Percentiles rank a stretch among this genome's conserved stretches.
These are phyloP conservation scores for Areca catechu DNA, from an alignment of 176 grass and related monocot genomes.

Conservation along the genomic window DNA sequence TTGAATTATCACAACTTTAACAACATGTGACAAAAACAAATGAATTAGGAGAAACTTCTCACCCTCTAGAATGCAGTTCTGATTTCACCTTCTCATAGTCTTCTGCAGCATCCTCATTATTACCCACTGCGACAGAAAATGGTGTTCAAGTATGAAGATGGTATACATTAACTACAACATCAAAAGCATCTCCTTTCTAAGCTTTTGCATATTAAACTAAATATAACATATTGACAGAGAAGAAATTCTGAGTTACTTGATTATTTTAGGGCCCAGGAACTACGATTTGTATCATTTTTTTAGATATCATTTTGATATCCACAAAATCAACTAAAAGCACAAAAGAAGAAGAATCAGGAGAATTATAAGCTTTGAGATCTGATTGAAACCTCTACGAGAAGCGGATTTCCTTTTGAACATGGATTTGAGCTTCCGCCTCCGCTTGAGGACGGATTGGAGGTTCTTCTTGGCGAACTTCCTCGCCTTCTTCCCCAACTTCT, in stretches of 20 bases:
- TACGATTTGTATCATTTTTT: no score
- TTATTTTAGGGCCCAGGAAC: no score
- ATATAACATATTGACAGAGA: no score
- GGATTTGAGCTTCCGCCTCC: conserved; percentile 61
- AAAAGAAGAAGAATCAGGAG: no score
- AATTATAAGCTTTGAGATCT: neutral
- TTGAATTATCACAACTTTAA: no score
- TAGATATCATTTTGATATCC: no score
- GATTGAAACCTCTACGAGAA: conserved; percentile 37
- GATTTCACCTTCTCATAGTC: conserved; percentile 2
- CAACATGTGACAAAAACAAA: no score
- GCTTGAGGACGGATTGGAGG: conserved; percentile 62
- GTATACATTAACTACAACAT: no score
- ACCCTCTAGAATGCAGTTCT: neutral
- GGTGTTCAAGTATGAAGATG: no score
- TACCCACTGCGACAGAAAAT: neutral
- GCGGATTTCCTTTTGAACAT: conserved; percentile 42
- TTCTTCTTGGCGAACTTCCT: conserved; percentile 89
- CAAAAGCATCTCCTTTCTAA: neutral
- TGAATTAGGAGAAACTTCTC: neutral
- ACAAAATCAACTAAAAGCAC: no score
- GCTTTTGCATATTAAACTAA: no score
- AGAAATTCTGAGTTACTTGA: no score
- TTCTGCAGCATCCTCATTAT: neutral
- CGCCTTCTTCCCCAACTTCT: conserved; percentile 90